A percentile compares a stretch with the other conserved stretches of the same genome.
These are phyloP conservation scores for Aspergillus fructus DNA, from an alignment of 2,329 filamentous ascomycete genomes.

Conservation along the genomic window DNA sequence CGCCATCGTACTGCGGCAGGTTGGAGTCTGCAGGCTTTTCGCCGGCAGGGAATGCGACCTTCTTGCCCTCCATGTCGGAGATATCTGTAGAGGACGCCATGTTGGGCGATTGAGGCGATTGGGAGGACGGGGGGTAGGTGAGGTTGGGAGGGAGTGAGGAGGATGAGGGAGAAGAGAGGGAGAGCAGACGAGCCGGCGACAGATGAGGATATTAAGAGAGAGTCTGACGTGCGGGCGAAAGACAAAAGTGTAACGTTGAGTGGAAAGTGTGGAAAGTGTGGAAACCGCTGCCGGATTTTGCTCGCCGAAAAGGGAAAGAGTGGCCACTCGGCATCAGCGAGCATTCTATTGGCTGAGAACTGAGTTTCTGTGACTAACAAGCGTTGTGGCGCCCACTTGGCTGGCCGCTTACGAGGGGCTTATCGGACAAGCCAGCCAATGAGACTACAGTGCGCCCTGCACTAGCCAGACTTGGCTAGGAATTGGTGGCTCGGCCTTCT, in stretches of 20 bases:
- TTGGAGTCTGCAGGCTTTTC: slow-evolving; percentile 6
- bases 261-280: background rate
- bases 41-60: slow-evolving; percentile 8
- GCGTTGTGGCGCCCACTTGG: slow-evolving; percentile 9
- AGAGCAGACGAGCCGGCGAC: background rate
- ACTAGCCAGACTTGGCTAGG: background rate
- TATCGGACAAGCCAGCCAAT: background rate
- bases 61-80: slow-evolving; percentile 10
- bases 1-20: slow-evolving; percentile 19
- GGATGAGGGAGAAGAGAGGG: background rate
- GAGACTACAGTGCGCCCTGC: background rate
- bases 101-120: background rate
- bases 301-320: slow-evolving; percentile 1
- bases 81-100: slow-evolving; percentile 16
- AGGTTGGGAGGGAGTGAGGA: background rate
- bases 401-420: background rate
- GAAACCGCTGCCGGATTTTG: slow-evolving; percentile 8
- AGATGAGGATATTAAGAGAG: background rate
- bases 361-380: slow-evolving; percentile 14
- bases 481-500: background rate
- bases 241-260: background rate
- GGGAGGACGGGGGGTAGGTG: background rate
- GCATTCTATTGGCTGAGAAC: background rate
- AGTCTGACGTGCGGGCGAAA: background rate
- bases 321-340: background rate